Evolutionary conservation across 805 yeast species (phyloP), one percentile per base, ranked within the genome.

Genomic region (Cyberlindnera nakhonratchasimensis): DNA sequence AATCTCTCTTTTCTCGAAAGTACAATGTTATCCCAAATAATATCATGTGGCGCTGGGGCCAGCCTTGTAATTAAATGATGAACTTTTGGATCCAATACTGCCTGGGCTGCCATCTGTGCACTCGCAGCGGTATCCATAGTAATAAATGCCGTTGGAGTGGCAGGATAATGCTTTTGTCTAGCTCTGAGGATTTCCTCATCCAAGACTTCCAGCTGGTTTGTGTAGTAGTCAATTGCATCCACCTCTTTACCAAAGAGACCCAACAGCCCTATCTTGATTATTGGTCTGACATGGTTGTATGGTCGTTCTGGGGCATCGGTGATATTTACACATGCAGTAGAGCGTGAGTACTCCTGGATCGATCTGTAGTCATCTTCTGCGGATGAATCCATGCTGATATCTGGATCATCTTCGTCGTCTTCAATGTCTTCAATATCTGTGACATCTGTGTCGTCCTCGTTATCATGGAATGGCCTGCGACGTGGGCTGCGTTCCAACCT

Each of bases 1-100:
- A 84, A 65, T 45, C 96, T 69, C 53, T 86, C 90, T 41, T 69
- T 71, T 42, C 95, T 71, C 0, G 95, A 80, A 56, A 90, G 67
- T 53, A 95, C 90, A 26, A 88, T 77, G 57, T 90, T 88, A 43
- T 80, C 85, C 99, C 99, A 91, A 30, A 87, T 80, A 19, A 91
- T 84, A 60, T 91, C 99, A 55, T 85, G 91, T 4, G 98, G 98
- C 2, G 98, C 95, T 0, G 98, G 98, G 0, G 98, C 98, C 43
- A 89, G 66, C 30, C 76, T 70, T 4, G 96, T 85, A 26, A 90
- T 86, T 40, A 93, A 67, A 44, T 80, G 86, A 58, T 86, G 82
- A 7, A 93, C 88, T 43, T 86, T 75, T 0, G 97, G 97, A 58
- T 90, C 96, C 44, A 93, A 62, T 3, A 91, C 90, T 0, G 97